Evolutionary conservation across 257 asterid genomes (phyloP).

Genomic region (Ophiorrhiza pumila): DNA sequence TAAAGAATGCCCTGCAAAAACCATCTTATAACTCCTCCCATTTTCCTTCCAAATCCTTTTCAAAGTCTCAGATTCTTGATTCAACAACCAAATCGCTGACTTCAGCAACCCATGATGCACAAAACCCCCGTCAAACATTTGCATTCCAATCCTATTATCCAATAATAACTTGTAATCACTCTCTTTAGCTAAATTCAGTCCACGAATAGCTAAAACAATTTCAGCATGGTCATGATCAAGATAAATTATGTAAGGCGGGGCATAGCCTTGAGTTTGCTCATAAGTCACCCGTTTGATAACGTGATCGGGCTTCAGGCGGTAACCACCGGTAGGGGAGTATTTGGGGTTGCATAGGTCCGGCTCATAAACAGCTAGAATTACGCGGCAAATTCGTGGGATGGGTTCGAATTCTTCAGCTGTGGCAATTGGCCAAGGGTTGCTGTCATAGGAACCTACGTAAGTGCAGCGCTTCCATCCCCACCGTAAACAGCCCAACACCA

Average conservation of each 20-base stretch:
- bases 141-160: slow-evolving; percentile 76
- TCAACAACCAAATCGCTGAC: slow-evolving; percentile 80
- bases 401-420: slow-evolving; percentile 71
- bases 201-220: slow-evolving; percentile 80
- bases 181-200: slow-evolving; percentile 66
- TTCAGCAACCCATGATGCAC: slow-evolving; percentile 88
- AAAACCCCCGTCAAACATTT: slow-evolving; percentile 94
- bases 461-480: slow-evolving; percentile 99
- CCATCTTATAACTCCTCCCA: slow-evolving; percentile 67
- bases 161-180: slow-evolving; percentile 73
- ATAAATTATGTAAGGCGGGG: slow-evolving; percentile 85
- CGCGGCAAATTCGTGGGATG: slow-evolving; percentile 77
- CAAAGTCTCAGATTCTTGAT: slow-evolving; percentile 62
- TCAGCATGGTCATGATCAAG: slow-evolving; percentile 68
- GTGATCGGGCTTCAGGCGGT: slow-evolving; percentile 63
- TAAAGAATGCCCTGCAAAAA: slow-evolving; percentile 85
- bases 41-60: slow-evolving; percentile 69
- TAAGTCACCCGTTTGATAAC: slow-evolving; percentile 74
- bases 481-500: slow-evolving; percentile 71
- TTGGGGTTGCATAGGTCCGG: slow-evolving; percentile 62
- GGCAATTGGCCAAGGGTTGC: slow-evolving; percentile 79
- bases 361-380: slow-evolving; percentile 78
- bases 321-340: slow-evolving; percentile 59
- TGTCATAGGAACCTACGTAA: slow-evolving; percentile 86
- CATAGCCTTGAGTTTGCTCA: slow-evolving; percentile 69